Evolutionary conservation across 2,329 filamentous ascomycete genomes (phyloP), one percentile per base, ranked within the genome.

Genomic region (Thelonectria olida): DNA sequence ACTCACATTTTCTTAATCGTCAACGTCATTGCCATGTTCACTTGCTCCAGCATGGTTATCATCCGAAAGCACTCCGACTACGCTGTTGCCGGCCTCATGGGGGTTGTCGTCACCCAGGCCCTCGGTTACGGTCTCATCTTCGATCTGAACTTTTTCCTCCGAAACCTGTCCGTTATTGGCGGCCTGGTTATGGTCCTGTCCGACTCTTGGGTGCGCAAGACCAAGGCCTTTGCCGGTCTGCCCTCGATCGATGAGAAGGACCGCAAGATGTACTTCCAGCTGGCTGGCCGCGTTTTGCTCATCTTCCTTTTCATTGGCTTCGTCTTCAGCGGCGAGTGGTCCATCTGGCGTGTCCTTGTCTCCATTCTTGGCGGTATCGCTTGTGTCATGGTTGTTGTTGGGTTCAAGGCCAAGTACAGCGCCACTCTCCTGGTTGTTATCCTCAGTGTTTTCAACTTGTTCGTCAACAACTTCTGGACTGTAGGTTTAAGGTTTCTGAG

Each of bases 381-480:
- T 64, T 98, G 94, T 74, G 86, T 99, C 73, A 99, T 99, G 96
- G 96, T 99, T 64, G 92, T 97, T 54, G 96, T 99, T 67, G 96
- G 96, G 44, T 99, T 99, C 89, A 99, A 99, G 89, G 95, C 96
- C 75, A 99, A 99, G 88, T 97, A 93, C 85, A 97, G 94, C 79
- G 96, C 96, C 41, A 94, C 96, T 54, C 91, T 99, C 72, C 84
- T 99, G 70, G 96, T 99, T 27, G 88, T 99, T 61, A 93, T 99
- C 73, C 84, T 99, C 74, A 97, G 94, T 81, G 83, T 97, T 67
- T 99, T 99, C 85, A 99, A 99, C 80, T 80, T 99, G 45, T 79
- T 98, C 67, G 96, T 98, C 73, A 99, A 99, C 89, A 99, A 98
- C 88, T 99, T 97, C 85, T 99, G 96, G 96, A 98, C 94, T 76